Percentiles rank a stretch among this genome's conserved stretches.
phyloP scores from a whole-genome alignment of 2,329 filamentous ascomycete genomes.

The Blastomyces emzantsi region DNA sequence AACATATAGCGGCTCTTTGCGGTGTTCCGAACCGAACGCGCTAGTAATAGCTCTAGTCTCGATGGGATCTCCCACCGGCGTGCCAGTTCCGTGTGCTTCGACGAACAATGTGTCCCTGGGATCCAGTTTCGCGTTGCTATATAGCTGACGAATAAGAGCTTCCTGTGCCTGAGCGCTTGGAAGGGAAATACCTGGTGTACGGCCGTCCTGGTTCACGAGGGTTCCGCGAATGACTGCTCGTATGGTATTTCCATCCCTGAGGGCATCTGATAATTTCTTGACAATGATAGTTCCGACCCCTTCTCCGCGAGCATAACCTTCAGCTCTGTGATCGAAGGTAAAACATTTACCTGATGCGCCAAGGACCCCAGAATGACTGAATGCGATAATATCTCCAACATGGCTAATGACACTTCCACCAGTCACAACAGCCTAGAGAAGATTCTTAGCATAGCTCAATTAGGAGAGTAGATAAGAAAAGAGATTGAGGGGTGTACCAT shows the following conservation, averaged over 20 bases:
- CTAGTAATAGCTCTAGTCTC: slow-evolving; percentile 15
- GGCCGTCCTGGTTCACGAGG: slow-evolving; percentile 36
- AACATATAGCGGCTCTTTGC: slow-evolving; percentile 13
- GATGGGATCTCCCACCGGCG: slow-evolving; percentile 24
- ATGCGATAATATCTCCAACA: slow-evolving; percentile 10
- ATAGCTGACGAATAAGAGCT: slow-evolving; percentile 19
- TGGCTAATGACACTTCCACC: slow-evolving; percentile 12
- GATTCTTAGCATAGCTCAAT: not conserved
- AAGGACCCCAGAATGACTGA: slow-evolving; percentile 14
- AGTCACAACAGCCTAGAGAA: slow-evolving; percentile 10
- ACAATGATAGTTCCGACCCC: slow-evolving; percentile 33
- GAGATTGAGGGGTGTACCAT: slow-evolving; percentile 8
- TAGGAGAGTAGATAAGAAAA: not conserved
- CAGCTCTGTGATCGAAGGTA: slow-evolving; percentile 28
- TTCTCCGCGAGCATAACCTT: slow-evolving; percentile 39
- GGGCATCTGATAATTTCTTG: slow-evolving; percentile 33
- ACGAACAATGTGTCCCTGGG: slow-evolving; percentile 15
- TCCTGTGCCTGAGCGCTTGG: slow-evolving; percentile 27
- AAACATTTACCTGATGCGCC: slow-evolving; percentile 20
- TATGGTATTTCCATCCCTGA: slow-evolving; percentile 32
- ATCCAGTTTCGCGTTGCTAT: slow-evolving; percentile 17
- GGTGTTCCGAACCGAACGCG: slow-evolving; percentile 9
- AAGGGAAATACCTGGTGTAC: slow-evolving; percentile 33
- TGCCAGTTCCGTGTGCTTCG: slow-evolving; percentile 32
- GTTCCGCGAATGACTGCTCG: slow-evolving; percentile 32